These are phyloP conservation scores for Kalanchoe fedtschenkoi DNA, from an alignment of 164 flowering plant species.

Conservation along the genomic window DNA sequence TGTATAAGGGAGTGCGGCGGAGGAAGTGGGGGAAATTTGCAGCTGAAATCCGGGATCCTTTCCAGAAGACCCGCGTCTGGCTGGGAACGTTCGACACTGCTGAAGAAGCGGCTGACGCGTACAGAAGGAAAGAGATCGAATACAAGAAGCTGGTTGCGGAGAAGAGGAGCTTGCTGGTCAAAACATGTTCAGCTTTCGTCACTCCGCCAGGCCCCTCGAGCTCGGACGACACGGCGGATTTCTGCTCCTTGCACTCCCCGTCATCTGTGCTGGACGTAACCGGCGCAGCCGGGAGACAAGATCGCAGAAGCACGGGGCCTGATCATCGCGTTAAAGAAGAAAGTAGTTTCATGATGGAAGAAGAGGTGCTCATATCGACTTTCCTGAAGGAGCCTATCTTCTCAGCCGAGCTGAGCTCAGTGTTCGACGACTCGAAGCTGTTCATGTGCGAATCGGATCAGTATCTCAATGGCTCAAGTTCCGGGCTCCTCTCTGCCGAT, in stretches of 20 bases:
- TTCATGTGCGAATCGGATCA: background rate
- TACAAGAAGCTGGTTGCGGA: background rate
- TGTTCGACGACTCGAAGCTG: background rate
- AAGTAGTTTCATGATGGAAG: background rate
- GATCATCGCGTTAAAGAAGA: background rate
- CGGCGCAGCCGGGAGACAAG: background rate
- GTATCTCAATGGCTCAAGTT: background rate
- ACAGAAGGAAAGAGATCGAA: slow-evolving; percentile 4
- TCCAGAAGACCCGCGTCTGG: slow-evolving; percentile 10
- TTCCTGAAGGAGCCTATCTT: background rate
- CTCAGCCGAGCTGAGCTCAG: slow-evolving; percentile 2
- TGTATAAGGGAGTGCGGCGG: slow-evolving; percentile 9
- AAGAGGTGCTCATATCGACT: background rate
- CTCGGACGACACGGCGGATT: background rate
- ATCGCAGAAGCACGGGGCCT: background rate
- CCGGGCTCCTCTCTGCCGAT: background rate
- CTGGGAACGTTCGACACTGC: slow-evolving; percentile 12
- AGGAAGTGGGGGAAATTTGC: slow-evolving; percentile 10
- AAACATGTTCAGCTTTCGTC: too few relatives aligned
- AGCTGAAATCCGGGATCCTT: slow-evolving; percentile 11
- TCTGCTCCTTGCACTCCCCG: slow-evolving; percentile 7
- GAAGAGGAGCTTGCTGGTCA: background rate
- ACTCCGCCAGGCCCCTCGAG: background rate
- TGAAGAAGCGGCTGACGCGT: slow-evolving; percentile 13
- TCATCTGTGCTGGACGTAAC: slow-evolving; percentile 12